These are phyloP conservation scores for Chalciporus sp. DNA, from an alignment of 1,284 basidiomycete genomes.

Conservation along the genomic window DNA sequence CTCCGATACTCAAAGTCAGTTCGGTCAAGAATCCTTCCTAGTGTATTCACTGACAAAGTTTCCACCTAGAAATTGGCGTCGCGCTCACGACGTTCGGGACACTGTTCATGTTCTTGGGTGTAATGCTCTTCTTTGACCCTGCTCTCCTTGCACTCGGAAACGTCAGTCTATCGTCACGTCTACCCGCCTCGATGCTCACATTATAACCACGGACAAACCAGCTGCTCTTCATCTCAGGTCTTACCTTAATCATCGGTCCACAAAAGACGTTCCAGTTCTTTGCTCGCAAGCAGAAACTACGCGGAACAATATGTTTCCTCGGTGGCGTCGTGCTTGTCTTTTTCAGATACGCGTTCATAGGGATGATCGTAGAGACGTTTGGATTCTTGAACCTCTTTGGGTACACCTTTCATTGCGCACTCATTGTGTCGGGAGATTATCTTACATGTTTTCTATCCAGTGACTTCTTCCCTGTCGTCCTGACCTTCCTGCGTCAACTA, in stretches of 20 bases:
- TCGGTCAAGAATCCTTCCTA: neutral
- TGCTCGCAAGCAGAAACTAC: conserved; percentile 92
- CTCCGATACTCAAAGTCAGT: conserved; percentile 67
- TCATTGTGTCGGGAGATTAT: neutral
- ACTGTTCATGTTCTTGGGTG: conserved; percentile 94
- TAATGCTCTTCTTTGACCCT: conserved; percentile 96
- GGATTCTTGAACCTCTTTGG: conserved; percentile 98
- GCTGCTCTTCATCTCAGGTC: conserved; percentile 90
- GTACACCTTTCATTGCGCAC: conserved; percentile 51
- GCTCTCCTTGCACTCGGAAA: conserved; percentile 97
- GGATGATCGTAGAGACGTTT: conserved; percentile 92
- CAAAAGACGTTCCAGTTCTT: conserved; percentile 99
- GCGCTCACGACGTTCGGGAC: conserved; percentile 97
- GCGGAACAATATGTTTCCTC: conserved; percentile 92
- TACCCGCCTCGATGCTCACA: conserved; percentile 1
- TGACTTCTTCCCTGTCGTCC: conserved; percentile 98
- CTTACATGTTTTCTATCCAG: conserved; percentile 46
- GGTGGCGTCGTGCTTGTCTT: conserved; percentile 90
- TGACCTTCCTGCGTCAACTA: conserved; percentile 94
- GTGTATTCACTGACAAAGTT: neutral
- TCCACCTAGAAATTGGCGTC: conserved; percentile 83
- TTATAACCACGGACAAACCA: conserved; percentile 34
- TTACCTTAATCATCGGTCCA: conserved; percentile 94
- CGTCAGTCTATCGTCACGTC: conserved; percentile 42
- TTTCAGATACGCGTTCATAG: conserved; percentile 90